Base-by-base conservation (phyloP, 306 rosid genomes). In the Dalbergia cochinchinensis region DNA sequence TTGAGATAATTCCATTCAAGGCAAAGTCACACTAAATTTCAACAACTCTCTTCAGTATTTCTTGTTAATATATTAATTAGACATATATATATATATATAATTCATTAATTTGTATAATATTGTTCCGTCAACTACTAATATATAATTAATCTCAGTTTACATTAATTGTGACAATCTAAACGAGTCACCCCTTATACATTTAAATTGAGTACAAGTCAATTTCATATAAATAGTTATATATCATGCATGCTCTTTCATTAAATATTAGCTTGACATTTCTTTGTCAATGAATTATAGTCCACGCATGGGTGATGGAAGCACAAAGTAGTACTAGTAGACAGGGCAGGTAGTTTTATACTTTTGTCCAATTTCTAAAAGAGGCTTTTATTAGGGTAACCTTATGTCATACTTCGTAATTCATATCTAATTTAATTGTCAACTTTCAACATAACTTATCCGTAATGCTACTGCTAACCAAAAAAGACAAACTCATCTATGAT, bases 281-380 rank as follows among this genome's bases (percentile, higher is more conserved):
- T 51, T 16, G 16, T 78, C 68, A 66, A 78, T 47, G 48, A 77
- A 68, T 50, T 14, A 26, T 20, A 54, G 47, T 78, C 69, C 68
- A 78, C 61, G 51, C 37, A 66, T 53, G 11, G 11, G 47, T 6
- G 47, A 42, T 42, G 47, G 47, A 42, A 42, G 11, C 47, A 42
- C 47, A 42, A 42, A 66, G 69, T 15, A 15, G 19, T 7, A 64
- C 19, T 50, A 0, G 19, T 31, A 76, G 19, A 50, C 15, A 11
- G n/a, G 34, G 16, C 37, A 34, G 14, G 1, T 7, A 18, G 4
- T 65, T 65, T 26, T 26, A 26, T 26, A 2, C 31, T 26, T 26
- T 26, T 26, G 2, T 26, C 2, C 7, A 50, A 19, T 76, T 50
- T 34, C 15, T 6, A 50, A 16, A 18, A 19, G 47, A 4, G 13